Conservation (phyloP, 139 green algal species). For the Chlorella sp. region DNA sequence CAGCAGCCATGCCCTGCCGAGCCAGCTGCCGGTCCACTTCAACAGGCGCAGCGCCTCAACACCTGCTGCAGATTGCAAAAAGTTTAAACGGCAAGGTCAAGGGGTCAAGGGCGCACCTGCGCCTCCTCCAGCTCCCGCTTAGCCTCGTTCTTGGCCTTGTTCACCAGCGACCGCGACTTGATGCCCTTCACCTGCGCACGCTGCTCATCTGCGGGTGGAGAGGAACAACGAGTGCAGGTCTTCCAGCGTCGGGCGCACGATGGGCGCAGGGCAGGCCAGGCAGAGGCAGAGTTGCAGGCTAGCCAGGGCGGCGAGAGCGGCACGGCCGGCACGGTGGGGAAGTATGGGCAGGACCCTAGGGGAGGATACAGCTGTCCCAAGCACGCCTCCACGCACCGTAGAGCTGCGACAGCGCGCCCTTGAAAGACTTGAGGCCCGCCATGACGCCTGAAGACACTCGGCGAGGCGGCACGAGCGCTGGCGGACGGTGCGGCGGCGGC, state of each 20-base stretch:
- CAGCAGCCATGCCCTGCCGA: no score
- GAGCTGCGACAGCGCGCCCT: conserved; percentile 8
- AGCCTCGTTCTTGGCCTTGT: conserved; percentile 29
- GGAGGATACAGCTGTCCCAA: no score
- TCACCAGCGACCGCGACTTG: conserved; percentile 31
- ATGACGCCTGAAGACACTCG: background rate
- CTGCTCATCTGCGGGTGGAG: conserved; percentile 2
- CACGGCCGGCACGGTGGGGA: no score
- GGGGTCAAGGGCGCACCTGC: background rate
- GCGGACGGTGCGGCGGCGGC: background rate
- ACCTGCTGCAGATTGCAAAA: no score
- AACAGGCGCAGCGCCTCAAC: no score
- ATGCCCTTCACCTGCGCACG: conserved; percentile 30
- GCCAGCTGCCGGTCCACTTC: no score
- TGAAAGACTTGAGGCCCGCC: conserved; percentile 12
- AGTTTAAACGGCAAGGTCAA: no score
- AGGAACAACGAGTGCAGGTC: no score
- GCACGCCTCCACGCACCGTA: background rate
- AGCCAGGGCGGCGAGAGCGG: background rate
- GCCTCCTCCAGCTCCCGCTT: conserved; percentile 33
- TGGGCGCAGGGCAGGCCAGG: background rate
- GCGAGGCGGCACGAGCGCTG: background rate
- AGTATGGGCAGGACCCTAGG: no score
- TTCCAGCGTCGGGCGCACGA: no score
- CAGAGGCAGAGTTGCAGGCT: background rate